phyloP scores from a whole-genome alignment of 345 rosid genomes.

The Gossypium australe region DNA sequence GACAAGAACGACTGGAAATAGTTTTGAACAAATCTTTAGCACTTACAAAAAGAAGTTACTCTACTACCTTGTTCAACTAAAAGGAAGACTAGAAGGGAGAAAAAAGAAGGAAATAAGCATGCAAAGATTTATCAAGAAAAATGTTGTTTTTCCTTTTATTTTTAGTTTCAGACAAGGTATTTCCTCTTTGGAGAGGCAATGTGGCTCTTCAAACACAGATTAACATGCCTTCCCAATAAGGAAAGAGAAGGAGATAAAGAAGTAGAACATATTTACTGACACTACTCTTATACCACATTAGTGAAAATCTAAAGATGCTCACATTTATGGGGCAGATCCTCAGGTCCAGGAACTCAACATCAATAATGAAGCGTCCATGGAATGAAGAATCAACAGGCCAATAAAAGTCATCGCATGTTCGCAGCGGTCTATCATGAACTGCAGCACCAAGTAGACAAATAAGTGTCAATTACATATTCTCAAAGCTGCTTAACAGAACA shows the following conservation, averaged over 20 bases:
- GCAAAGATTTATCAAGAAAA: background rate
- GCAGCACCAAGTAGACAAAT: slow-evolving; percentile 21
- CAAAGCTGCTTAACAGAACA: background rate
- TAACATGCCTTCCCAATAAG: background rate
- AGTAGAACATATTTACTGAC: background rate
- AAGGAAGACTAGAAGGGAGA: background rate
- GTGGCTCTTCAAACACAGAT: background rate
- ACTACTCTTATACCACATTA: background rate
- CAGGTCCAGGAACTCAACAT: slow-evolving; percentile 93
- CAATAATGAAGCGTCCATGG: slow-evolving; percentile 71
- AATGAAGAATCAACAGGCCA: slow-evolving; percentile 72
- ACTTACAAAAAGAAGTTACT: background rate
- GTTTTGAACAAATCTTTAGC: background rate
- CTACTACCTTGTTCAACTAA: background rate
- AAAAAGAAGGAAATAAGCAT: background rate
- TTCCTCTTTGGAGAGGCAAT: background rate
- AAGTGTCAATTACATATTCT: background rate
- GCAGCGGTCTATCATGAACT: slow-evolving; percentile 71
- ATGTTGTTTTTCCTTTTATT: background rate
- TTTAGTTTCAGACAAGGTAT: background rate
- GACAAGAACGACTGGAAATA: background rate
- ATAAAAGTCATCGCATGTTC: slow-evolving; percentile 66
- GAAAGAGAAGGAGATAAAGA: background rate
- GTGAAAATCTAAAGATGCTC: slow-evolving; percentile 25
- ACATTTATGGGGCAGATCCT: slow-evolving; percentile 63